phyloP scores from a whole-genome alignment of 1,284 basidiomycete genomes.

The Singerocomus inundabilis region DNA sequence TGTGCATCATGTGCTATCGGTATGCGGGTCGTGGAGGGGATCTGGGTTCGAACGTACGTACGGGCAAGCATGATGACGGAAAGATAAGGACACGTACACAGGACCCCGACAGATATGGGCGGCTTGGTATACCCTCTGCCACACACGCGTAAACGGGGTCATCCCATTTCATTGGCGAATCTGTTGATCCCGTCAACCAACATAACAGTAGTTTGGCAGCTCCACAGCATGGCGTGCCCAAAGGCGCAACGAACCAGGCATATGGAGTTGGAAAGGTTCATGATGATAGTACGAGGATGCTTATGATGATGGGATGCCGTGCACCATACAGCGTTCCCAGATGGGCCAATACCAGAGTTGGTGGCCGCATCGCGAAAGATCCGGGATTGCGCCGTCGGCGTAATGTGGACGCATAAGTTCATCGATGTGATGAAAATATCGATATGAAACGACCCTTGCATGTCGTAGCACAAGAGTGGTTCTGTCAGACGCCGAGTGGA shows the following conservation, averaged over 20 bases:
- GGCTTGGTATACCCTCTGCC: slow-evolving; percentile 15
- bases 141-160: neutral
- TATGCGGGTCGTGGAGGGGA: slow-evolving; percentile 8
- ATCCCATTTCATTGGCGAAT: neutral
- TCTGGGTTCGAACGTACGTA: slow-evolving; percentile 18
- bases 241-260: neutral
- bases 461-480: neutral
- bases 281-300: slow-evolving; percentile 2
- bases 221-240: slow-evolving; percentile 6
- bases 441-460: neutral
- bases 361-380: slow-evolving; percentile 1
- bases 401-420: neutral
- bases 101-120: slow-evolving; percentile 19
- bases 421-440: neutral
- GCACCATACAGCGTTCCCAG: neutral
- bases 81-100: slow-evolving; percentile 20
- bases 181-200: neutral
- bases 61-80: neutral
- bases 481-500: neutral
- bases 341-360: neutral
- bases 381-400: neutral
- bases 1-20: slow-evolving; percentile 4
- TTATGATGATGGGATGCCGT: slow-evolving; percentile 1
- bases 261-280: neutral
- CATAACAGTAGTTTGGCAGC: neutral